Evolutionary conservation across 1,139 yeast species (phyloP), one percentile per base, ranked within the genome.

Genomic region (Saccharomyces pastorianus): DNA sequence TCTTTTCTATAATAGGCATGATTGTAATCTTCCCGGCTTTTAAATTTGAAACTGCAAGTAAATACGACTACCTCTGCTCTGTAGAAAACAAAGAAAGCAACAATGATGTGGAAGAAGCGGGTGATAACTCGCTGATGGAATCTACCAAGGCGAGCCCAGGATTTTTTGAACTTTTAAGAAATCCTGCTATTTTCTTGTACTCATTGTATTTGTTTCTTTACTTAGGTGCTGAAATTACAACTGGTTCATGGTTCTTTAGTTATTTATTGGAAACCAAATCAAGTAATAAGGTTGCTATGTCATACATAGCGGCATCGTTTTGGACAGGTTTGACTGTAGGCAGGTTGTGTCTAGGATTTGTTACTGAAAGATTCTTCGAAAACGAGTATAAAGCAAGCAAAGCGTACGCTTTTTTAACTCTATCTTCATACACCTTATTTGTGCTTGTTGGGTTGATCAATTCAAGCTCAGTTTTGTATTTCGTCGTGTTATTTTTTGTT

Each of bases 321-420:
- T 85, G 90, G 90, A 62, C 76, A 13, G 88, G 86, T 0, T 70
- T 85, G 56, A 84, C 88, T 0, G 59, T 73, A 8, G 93, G 93
- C 0, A 72, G 93, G 61, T 73, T 82, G 23, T 63, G 68, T 0
- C 66, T 84, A 29, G 89, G 88, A 1, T 82, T 84, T 61, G 80
- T 78, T 6, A 84, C 89, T 0, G 82, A 81, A 51, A 76, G 72
- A 56, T 78, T 74, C 56, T 76, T 71, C 55, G 74, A 71, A 47
- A 83, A 81, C 63, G 81, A 76, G 58, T 73, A 73, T 48, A 68
- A 71, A 27, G 88, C 88, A 0, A 76, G 77, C 51, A 61, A 73
- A 28, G 58, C 70, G 9, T 81, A 78, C 59, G 66, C 73, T 0
- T 26, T 60, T 11, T 31, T 56, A 1, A 59, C 67, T 9, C 17